A percentile compares a stretch with the other conserved stretches of the same genome.
Evolutionary conservation across 1,284 basidiomycete species (phyloP).

Genomic region (Sanguinoderma infundibulare): DNA sequence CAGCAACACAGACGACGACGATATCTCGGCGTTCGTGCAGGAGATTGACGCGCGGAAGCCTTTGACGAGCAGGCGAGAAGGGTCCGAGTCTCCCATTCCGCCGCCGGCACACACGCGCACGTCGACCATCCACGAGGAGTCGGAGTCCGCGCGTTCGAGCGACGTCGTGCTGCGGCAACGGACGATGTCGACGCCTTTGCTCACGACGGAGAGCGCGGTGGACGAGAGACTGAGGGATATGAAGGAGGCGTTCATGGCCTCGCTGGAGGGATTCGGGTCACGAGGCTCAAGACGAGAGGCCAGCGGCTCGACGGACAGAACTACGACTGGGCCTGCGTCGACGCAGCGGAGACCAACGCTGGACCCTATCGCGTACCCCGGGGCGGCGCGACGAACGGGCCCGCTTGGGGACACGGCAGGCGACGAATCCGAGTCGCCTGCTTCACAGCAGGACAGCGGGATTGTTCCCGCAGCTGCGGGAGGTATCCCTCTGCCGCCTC

Average conservation of each 20-base stretch:
- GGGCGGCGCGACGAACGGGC: slow-evolving; percentile 14
- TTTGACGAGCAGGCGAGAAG: slow-evolving; percentile 44
- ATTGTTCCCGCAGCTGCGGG: background rate
- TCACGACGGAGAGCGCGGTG: slow-evolving; percentile 64
- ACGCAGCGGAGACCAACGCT: slow-evolving; percentile 7
- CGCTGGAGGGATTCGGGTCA: slow-evolving; percentile 42
- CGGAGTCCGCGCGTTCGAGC: slow-evolving; percentile 11
- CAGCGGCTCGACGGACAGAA: slow-evolving; percentile 14
- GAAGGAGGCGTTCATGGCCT: slow-evolving; percentile 66
- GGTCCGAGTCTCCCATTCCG: slow-evolving; percentile 11
- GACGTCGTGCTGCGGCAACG: slow-evolving; percentile 16
- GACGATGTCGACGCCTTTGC: slow-evolving; percentile 40
- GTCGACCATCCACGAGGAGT: slow-evolving; percentile 21
- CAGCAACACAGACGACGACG: slow-evolving; percentile 68
- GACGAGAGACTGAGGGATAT: slow-evolving; percentile 65
- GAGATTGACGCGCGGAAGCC: slow-evolving; percentile 74
- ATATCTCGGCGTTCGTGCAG: slow-evolving; percentile 75
- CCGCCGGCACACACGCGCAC: slow-evolving; percentile 12
- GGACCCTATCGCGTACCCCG: slow-evolving; percentile 12
- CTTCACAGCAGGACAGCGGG: background rate
- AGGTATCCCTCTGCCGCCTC: slow-evolving; percentile 17
- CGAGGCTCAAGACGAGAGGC: slow-evolving; percentile 14
- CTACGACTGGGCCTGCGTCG: slow-evolving; percentile 1
- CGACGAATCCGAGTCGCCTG: background rate
- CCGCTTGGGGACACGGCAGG: slow-evolving; percentile 12